A percentile compares a stretch with the other conserved stretches of the same genome.
phyloP scores from a whole-genome alignment of 371 early-diverging fungal species.

The Batkoa obscura region DNA sequence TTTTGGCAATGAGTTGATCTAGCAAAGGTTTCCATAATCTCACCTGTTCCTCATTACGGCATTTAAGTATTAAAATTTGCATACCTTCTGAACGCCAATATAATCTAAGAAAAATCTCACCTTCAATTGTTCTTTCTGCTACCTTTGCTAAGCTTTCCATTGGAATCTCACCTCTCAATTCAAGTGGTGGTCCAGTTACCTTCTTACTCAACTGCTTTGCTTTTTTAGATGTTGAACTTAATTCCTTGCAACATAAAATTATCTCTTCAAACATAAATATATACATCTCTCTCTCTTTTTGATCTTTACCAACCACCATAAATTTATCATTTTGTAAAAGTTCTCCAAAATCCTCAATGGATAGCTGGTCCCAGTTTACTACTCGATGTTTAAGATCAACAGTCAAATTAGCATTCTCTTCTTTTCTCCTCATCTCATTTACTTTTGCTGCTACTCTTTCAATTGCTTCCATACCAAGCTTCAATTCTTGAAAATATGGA shows the following conservation, averaged over 20 bases:
- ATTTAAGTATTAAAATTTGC: constrained; percentile 63
- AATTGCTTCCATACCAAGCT: constrained; percentile 54
- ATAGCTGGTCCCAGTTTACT: constrained; percentile 64
- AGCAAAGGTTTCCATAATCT: constrained; percentile 64
- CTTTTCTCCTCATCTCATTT: constrained; percentile 78
- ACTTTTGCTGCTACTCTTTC: constrained; percentile 74
- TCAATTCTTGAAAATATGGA: constrained; percentile 52
- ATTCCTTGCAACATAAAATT: constrained; percentile 71
- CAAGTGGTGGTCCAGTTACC: constrained; percentile 28
- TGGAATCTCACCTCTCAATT: constrained; percentile 56
- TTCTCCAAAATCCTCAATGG: constrained; percentile 51
- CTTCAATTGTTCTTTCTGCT: constrained; percentile 37
- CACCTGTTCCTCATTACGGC: constrained; percentile 77
- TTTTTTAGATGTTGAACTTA: constrained; percentile 14
- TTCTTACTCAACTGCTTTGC: constrained; percentile 16
- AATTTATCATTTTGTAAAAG: constrained; percentile 68
- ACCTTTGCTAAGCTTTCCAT: constrained; percentile 62
- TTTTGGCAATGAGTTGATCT: constrained; percentile 12
- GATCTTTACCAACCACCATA: constrained; percentile 46
- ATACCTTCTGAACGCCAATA: constrained; percentile 52
- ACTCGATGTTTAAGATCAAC: constrained; percentile 60
- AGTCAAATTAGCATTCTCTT: constrained; percentile 62
- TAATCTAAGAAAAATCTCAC: constrained; percentile 37
- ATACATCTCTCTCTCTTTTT: constrained; percentile 46
- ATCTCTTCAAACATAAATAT: constrained; percentile 79